Base-by-base conservation (phyloP, 306 rosid species). In the Phaseolus lunatus region DNA sequence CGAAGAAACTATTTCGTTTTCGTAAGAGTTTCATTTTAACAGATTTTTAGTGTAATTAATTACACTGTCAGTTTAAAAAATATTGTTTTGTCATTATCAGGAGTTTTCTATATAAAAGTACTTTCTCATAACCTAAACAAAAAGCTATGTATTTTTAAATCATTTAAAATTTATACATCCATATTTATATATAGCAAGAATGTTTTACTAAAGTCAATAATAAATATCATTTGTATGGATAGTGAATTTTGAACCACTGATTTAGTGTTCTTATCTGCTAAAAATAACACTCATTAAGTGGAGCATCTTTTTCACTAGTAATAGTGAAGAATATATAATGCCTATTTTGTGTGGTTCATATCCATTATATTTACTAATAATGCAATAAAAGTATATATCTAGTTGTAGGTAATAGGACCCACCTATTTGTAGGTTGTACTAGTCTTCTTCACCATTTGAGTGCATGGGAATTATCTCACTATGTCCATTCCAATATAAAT, bases 271-370 rank as follows among this genome's bases (percentile, higher is more conserved):
- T 20, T 70, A 31, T 70, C 29, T 7, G 2, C 8, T 2, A 43
- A 73, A n/a, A 10, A 61, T 3, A 57, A 14, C 27, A 12, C 41
- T 7, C 26, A 26, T 49, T 9, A 14, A 44, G 61, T 39, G 15
- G 26, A 24, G 57, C 58, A 68, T 80, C 54, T 56, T 57, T 43
- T 9, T 26, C 70, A 37, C 27, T 69, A 39, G 14, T 9, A 53
- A 24, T 8, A 44, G 75, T 77, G 47, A 35, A 29, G 33, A 31
- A n/a, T n/a, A n/a, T 23, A 37, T 43, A 23, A 43, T 37, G 77
- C 22, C 22, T 13, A 41, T 41, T 23, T 53, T 82, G 59, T 78
- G 33, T 78, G 76, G 83, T 13, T 67, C 61, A 10, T 35, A 66
- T 70, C 9, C 8, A 56, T 39, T 64, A 58, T 49, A 19, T 47